Percentiles rank a stretch among this genome's conserved stretches.
phyloP scores from a whole-genome alignment of 106 monocot species.

The Allium fistulosum region DNA sequence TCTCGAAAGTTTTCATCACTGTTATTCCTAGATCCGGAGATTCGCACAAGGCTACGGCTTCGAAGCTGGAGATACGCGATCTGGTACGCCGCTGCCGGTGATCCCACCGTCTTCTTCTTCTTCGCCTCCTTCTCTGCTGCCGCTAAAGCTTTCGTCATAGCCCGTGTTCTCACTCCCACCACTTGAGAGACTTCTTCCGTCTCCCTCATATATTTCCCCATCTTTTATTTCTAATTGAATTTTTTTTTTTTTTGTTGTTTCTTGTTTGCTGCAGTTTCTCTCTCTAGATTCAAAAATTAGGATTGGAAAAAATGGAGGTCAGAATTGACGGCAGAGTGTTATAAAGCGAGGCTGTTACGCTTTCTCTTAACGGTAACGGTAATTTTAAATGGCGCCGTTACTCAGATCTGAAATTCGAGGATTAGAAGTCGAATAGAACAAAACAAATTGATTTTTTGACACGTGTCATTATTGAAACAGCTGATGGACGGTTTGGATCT shows the following conservation, averaged over 20 bases:
- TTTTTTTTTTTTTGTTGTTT: background rate
- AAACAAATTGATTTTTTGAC: no score
- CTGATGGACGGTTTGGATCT: no score
- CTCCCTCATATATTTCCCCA: no score
- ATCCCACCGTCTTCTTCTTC: background rate
- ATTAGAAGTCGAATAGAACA: no score
- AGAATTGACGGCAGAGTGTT: conserved; percentile 6
- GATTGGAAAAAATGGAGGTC: background rate
- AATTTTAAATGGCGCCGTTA: conserved; percentile 9
- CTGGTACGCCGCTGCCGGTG: conserved; percentile 10
- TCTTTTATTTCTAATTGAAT: conserved; percentile 1
- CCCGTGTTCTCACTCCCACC: conserved; percentile 20
- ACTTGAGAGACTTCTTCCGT: conserved; percentile 5
- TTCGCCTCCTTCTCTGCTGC: conserved; percentile 5
- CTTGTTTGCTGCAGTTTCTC: no score
- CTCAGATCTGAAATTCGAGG: conserved; percentile 1
- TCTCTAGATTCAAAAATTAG: background rate
- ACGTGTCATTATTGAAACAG: no score
- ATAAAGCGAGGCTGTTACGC: background rate
- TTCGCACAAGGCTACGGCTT: conserved; percentile 7
- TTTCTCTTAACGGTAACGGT: conserved; percentile 17
- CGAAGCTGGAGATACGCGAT: conserved; percentile 17
- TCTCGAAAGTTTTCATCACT: background rate
- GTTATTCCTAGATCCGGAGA: background rate
- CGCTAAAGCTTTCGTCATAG: conserved; percentile 15